A percentile compares a stretch with the other conserved stretches of the same genome.
phyloP scores from a whole-genome alignment of 23 red algal genomes.

The Gracilariopsis chorda region DNA sequence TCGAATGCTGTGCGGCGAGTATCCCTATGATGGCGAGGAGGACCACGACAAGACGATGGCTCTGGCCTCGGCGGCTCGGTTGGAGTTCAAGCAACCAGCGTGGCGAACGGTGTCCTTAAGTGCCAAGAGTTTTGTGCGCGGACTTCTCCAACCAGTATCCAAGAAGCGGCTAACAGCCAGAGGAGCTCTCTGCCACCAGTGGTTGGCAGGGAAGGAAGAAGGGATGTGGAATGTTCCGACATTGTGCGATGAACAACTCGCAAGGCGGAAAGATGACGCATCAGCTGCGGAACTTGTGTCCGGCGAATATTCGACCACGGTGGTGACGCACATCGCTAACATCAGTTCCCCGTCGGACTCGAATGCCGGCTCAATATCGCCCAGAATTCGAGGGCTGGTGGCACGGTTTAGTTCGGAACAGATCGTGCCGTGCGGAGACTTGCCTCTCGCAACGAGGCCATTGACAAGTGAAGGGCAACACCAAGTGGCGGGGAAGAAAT shows the following conservation, averaged over 20 bases:
- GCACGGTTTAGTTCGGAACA: background rate
- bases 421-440: too few relatives aligned
- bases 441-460: background rate
- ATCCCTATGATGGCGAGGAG: conserved; percentile 86
- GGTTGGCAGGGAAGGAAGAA: conserved; percentile 42
- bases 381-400: background rate
- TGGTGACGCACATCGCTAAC: background rate
- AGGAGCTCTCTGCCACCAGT: conserved; percentile 66
- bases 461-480: background rate
- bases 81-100: conserved; percentile 50
- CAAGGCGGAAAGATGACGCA: too few relatives aligned
- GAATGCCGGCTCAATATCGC: background rate
- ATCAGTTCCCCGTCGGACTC: background rate
- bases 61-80: conserved; percentile 31
- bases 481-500: background rate
- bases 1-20: conserved; percentile 89
- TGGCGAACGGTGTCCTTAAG: conserved; percentile 56
- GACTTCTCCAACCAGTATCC: conserved; percentile 63
- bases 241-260: too few relatives aligned
- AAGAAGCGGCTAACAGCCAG: conserved; percentile 67
- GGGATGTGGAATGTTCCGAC: background rate
- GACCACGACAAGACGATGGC: conserved; percentile 77
- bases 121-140: conserved; percentile 38
- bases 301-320: too few relatives aligned
- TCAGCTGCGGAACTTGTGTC: too few relatives aligned